Evolutionary conservation across 208 protist genomes (phyloP).

Genomic region (Crithidia brevicula): DNA sequence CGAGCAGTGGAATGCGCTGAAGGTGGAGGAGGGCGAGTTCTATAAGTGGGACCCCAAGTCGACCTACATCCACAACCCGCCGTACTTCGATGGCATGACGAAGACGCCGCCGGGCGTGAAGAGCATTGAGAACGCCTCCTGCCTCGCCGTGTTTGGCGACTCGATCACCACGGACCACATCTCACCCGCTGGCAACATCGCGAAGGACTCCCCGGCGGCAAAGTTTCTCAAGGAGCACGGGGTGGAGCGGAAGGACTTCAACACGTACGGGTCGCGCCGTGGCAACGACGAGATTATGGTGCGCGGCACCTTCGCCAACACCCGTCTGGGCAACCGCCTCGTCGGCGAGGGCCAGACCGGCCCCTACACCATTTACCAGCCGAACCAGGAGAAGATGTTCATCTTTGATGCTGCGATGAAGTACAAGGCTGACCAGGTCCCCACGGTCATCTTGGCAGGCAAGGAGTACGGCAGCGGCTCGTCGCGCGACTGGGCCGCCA

Average conservation of each 20-base stretch:
- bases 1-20: constrained; percentile 91
- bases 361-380: constrained; percentile 92
- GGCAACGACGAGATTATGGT: constrained; percentile 97
- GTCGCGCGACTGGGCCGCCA: constrained; percentile 97
- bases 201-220: constrained; percentile 93
- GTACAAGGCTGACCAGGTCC: constrained; percentile 76
- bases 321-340: constrained; percentile 93
- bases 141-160: constrained; percentile 95
- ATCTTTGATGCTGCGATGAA: constrained; percentile 95
- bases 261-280: constrained; percentile 95
- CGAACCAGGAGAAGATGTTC: constrained; percentile 92
- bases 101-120: constrained; percentile 48
- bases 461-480: constrained; percentile 96
- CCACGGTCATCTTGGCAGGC: constrained; percentile 94
- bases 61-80: constrained; percentile 96
- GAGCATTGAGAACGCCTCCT: constrained; percentile 81
- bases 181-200: constrained; percentile 96
- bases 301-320: constrained; percentile 97
- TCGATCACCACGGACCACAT: constrained; percentile 98
- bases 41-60: constrained; percentile 96
- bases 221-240: constrained; percentile 80
- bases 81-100: constrained; percentile 94
- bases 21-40: constrained; percentile 82
- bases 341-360: constrained; percentile 90
- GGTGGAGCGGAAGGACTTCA: constrained; percentile 95